phyloP scores from a whole-genome alignment of 1,284 basidiomycete genomes.

The Ganoderma lingzhi region DNA sequence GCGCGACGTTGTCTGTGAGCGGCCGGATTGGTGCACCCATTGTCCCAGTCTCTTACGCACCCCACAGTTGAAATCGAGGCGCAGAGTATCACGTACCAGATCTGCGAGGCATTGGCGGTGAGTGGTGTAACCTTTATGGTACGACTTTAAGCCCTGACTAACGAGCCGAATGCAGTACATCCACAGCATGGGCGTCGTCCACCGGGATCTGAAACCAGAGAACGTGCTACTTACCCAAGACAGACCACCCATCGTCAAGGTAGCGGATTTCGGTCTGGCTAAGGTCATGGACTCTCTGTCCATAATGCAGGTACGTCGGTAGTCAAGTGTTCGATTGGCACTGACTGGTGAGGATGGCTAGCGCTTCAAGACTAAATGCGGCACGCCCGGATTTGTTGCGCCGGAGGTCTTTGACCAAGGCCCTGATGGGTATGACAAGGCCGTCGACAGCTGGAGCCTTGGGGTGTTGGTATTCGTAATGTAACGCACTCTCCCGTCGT shows the following conservation, averaged over 20 bases:
- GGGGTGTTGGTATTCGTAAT: slow-evolving; percentile 92
- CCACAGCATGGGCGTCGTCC: slow-evolving; percentile 75
- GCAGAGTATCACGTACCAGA: slow-evolving; percentile 70
- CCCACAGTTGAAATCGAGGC: slow-evolving; percentile 30
- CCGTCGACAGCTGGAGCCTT: slow-evolving; percentile 93
- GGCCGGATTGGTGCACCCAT: background rate
- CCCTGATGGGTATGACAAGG: slow-evolving; percentile 76
- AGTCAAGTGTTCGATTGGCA: no score
- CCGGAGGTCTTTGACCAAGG: slow-evolving; percentile 82
- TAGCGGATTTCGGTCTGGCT: slow-evolving; percentile 92
- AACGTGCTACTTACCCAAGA: slow-evolving; percentile 77
- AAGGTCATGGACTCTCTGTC: slow-evolving; percentile 81
- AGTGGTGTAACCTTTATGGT: background rate
- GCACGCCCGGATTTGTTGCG: slow-evolving; percentile 84
- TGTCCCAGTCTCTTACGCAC: background rate
- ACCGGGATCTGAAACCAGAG: slow-evolving; percentile 51
- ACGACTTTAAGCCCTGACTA: background rate
- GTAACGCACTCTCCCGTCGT: slow-evolving; percentile 49
- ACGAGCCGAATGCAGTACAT: slow-evolving; percentile 55
- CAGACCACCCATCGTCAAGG: slow-evolving; percentile 70
- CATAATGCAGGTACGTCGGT: slow-evolving; percentile 59
- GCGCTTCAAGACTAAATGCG: slow-evolving; percentile 78
- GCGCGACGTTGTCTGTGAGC: slow-evolving; percentile 32
- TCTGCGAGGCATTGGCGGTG: slow-evolving; percentile 69
- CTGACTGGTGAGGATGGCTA: no score